Evolutionary conservation across 1,284 basidiomycete species (phyloP).

Genomic region (Stereum hirsutum): DNA sequence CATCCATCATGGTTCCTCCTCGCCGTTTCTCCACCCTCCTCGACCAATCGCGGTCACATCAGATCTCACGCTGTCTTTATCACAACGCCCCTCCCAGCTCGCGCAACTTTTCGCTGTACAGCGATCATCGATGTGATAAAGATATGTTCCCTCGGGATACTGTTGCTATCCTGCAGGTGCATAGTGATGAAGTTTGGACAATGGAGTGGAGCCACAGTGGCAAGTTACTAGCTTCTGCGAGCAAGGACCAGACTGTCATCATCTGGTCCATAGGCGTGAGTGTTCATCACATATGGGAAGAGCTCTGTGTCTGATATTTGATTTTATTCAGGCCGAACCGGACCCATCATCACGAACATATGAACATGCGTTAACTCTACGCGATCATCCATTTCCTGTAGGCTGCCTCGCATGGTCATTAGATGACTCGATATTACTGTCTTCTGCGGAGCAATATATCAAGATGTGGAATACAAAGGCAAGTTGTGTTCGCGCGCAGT

Average conservation of each 20-base stretch:
- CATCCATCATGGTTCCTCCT: conserved; percentile 88
- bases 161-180: conserved; percentile 77
- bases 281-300: conserved; percentile 11
- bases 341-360: conserved; percentile 28
- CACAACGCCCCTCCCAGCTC: conserved; percentile 59
- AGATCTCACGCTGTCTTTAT: conserved; percentile 74
- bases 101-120: conserved; percentile 72
- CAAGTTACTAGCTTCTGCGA: conserved; percentile 75
- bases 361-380: conserved; percentile 45
- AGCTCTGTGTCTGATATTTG: neutral
- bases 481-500: conserved; percentile 13
- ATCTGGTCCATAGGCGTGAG: conserved; percentile 83
- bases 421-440: conserved; percentile 77
- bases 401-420: conserved; percentile 86
- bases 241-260: conserved; percentile 81
- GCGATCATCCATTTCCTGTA: conserved; percentile 72
- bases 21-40: conserved; percentile 81
- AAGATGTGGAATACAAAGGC: conserved; percentile 87
- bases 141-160: conserved; percentile 79
- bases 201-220: conserved; percentile 94
- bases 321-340: conserved; percentile 31
- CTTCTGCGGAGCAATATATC: conserved; percentile 71
- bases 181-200: conserved; percentile 93
- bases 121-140: conserved; percentile 78
- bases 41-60: conserved; percentile 77